Conservation (phyloP, 306 rosid species). For the Lathyrus aphaca region DNA sequence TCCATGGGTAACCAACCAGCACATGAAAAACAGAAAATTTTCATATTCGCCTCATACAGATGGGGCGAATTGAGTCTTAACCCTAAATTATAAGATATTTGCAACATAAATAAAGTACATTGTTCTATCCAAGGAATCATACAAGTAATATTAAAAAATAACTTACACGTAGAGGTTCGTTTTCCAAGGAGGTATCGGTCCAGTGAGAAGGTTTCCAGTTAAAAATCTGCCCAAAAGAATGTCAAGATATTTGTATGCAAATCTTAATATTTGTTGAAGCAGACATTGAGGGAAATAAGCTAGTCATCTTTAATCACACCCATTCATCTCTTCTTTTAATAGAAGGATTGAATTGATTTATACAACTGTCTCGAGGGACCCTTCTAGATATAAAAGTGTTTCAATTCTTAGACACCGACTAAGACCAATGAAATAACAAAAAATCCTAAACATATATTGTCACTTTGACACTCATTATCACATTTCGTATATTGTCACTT, state of each 20-base stretch:
- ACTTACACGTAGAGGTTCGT: background rate
- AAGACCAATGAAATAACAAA: slow-evolving; percentile 5
- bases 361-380: background rate
- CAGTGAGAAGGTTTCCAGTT: slow-evolving; percentile 24
- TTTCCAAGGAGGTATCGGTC: background rate
- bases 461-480: background rate
- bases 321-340: background rate
- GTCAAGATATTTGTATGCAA: background rate
- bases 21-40: no score
- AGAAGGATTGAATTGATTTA: background rate
- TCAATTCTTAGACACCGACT: background rate
- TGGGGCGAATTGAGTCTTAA: no score
- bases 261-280: background rate
- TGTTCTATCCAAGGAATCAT: background rate
- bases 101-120: background rate
- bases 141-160: background rate
- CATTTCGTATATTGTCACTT: background rate
- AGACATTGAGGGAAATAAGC: background rate
- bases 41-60: no score
- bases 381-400: slow-evolving; percentile 6
- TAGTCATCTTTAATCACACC: background rate
- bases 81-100: background rate
- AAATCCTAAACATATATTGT: background rate
- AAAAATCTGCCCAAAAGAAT: slow-evolving; percentile 18
- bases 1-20: no score